Evolutionary conservation across 2,329 filamentous ascomycete genomes (phyloP).

Genomic region (Botrytis elliptica): DNA sequence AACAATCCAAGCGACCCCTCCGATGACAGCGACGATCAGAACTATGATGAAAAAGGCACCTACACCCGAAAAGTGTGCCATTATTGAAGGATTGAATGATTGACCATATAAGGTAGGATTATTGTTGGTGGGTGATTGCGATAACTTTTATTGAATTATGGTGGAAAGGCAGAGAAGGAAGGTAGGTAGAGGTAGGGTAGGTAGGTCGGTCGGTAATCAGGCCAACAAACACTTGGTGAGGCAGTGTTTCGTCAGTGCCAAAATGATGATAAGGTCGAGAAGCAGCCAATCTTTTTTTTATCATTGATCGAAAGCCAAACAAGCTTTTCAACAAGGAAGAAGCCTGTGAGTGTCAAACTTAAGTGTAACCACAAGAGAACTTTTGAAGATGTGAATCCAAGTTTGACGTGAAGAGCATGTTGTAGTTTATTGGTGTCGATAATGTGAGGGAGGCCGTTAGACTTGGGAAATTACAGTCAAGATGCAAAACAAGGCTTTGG

Average conservation of each 20-base stretch:
- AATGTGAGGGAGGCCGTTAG: not conserved
- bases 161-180: not conserved
- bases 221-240: not conserved
- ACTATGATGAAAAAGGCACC: slow-evolving; percentile 73
- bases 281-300: not conserved
- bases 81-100: slow-evolving; percentile 38
- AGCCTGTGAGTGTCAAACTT: not conserved
- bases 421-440: not conserved
- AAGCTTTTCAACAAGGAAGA: not conserved
- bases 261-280: not conserved
- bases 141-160: not conserved
- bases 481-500: not conserved
- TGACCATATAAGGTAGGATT: not conserved
- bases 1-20: slow-evolving; percentile 63
- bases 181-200: no score
- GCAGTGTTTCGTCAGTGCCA: not conserved
- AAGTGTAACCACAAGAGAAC: not conserved
- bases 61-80: slow-evolving; percentile 60
- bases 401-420: not conserved
- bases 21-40: slow-evolving; percentile 58
- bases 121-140: not conserved
- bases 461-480: not conserved
- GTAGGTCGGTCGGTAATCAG: not conserved
- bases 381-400: not conserved
- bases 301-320: not conserved